These are phyloP conservation scores for Saturnispora galanensis DNA, from an alignment of 805 yeast species.

Conservation along the genomic window DNA sequence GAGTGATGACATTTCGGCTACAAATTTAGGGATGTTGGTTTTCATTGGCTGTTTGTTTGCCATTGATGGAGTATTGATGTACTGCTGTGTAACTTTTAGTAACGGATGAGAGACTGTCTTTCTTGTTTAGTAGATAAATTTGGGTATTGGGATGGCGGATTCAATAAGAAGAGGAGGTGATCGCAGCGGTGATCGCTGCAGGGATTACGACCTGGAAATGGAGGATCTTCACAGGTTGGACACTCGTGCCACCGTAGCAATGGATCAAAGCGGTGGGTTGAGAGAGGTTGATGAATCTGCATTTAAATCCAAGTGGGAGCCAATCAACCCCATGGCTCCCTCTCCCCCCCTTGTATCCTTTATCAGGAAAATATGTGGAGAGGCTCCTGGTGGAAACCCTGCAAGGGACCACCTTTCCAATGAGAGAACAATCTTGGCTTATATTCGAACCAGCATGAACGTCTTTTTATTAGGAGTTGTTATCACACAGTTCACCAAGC, in stretches of 20 bases:
- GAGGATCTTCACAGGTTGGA: neutral
- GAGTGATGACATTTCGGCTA: slow-evolving; percentile 2
- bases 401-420: slow-evolving; percentile 55
- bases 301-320: neutral
- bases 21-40: neutral
- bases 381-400: slow-evolving; percentile 9
- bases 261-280: no score
- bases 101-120: neutral
- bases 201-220: neutral
- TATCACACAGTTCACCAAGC: slow-evolving; percentile 41
- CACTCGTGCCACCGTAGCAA: no score
- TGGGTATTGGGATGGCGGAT: neutral
- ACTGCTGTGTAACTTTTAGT: neutral
- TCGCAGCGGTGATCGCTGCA: no score
- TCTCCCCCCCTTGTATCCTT: neutral
- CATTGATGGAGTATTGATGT: neutral
- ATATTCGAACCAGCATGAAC: slow-evolving; percentile 46
- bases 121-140: neutral
- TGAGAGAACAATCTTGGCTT: slow-evolving; percentile 52
- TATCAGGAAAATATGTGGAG: neutral
- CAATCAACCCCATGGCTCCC: neutral
- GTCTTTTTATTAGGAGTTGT: slow-evolving; percentile 45
- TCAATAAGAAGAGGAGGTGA: no score
- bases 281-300: no score
- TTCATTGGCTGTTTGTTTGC: neutral